Evolutionary conservation across 768 basidiomycete genomes (phyloP).

Genomic region (Boletus subparvulus): DNA sequence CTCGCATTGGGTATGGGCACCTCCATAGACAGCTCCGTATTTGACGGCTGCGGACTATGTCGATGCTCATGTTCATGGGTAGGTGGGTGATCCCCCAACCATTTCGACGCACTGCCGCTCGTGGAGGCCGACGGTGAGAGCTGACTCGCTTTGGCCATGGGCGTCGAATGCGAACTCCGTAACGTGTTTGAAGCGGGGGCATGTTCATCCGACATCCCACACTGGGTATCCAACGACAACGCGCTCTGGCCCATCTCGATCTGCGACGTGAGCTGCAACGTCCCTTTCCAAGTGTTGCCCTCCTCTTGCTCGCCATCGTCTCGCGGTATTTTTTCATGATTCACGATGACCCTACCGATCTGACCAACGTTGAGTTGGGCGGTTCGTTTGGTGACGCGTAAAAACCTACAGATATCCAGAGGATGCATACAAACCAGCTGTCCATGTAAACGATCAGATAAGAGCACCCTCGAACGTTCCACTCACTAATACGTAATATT

Average conservation of each 20-base stretch:
- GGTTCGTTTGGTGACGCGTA: neutral
- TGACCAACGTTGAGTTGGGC: neutral
- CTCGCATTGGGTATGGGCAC: neutral
- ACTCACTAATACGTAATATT: constrained; percentile 25
- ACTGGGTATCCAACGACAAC: neutral
- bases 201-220: neutral
- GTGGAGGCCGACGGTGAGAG: neutral
- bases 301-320: neutral
- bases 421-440: constrained; percentile 20
- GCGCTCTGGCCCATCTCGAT: constrained; percentile 12
- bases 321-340: constrained; percentile 8
- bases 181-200: neutral
- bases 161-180: neutral
- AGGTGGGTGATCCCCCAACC: neutral
- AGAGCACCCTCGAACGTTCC: neutral
- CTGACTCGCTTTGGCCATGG: neutral
- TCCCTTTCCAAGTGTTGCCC: constrained; percentile 3
- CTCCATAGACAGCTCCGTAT: neutral
- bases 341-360: constrained; percentile 19
- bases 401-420: constrained; percentile 21
- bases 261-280: constrained; percentile 17
- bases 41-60: neutral
- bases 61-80: neutral
- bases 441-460: neutral
- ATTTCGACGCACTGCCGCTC: neutral